A percentile compares a stretch with the other conserved stretches of the same genome.
These are phyloP conservation scores for Sclerotinia spermophila DNA, from an alignment of 2,329 filamentous ascomycete species.

Conservation along the genomic window DNA sequence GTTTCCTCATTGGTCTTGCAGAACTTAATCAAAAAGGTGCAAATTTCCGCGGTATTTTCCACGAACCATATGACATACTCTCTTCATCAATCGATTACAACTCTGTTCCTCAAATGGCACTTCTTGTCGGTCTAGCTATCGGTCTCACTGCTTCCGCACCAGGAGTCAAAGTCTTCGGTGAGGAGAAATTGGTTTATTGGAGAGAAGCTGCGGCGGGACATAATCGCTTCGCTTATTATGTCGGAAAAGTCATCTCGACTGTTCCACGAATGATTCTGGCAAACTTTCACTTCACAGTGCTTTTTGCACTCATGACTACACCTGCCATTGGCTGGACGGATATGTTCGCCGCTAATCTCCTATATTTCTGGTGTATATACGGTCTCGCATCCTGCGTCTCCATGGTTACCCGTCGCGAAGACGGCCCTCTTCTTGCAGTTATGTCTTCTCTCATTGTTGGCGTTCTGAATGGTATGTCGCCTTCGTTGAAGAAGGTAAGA, in stretches of 20 bases:
- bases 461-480: conserved; percentile 52
- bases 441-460: conserved; percentile 52
- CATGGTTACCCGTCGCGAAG: conserved; percentile 53
- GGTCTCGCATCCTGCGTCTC: conserved; percentile 50
- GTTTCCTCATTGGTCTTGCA: conserved; percentile 52
- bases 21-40: conserved; percentile 48
- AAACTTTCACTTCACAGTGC: conserved; percentile 52
- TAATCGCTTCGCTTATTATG: conserved; percentile 52
- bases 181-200: conserved; percentile 47
- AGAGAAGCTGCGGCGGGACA: conserved; percentile 56
- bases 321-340: conserved; percentile 21
- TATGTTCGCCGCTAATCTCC: conserved; percentile 52
- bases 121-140: conserved; percentile 52
- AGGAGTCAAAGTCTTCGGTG: conserved; percentile 44
- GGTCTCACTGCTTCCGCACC: conserved; percentile 53
- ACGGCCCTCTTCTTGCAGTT: conserved; percentile 54
- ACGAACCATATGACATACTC: conserved; percentile 48
- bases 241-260: conserved; percentile 51
- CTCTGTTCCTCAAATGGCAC: conserved; percentile 50
- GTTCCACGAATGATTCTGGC: conserved; percentile 42
- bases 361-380: conserved; percentile 45
- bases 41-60: conserved; percentile 52
- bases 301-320: conserved; percentile 11
- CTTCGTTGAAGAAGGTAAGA: conserved; percentile 45
- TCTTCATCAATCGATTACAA: conserved; percentile 50